phyloP scores from a whole-genome alignment of 2,329 filamentous ascomycete genomes.

The Hypoxylon rubiginosum region DNA sequence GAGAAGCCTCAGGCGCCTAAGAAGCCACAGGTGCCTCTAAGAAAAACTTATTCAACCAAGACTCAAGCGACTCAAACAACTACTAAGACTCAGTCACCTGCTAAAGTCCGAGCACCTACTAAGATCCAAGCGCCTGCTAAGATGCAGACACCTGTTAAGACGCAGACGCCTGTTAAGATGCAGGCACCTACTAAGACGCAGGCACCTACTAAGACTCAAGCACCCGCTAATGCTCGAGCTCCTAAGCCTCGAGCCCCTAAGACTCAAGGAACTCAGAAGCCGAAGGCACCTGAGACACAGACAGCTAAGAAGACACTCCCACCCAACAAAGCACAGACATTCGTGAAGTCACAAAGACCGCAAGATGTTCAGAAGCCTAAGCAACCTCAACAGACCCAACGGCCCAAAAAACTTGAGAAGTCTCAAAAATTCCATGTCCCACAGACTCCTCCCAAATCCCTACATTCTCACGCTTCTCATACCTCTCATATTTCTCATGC shows the following conservation, averaged over 20 bases:
- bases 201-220: slow-evolving; percentile 1
- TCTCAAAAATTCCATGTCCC: background rate
- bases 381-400: background rate
- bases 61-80: background rate
- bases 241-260: background rate
- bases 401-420: slow-evolving; percentile 25
- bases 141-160: background rate
- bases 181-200: slow-evolving; percentile 9
- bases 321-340: background rate
- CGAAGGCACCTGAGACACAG: slow-evolving; percentile 4
- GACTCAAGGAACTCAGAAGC: background rate
- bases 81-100: background rate
- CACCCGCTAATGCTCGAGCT: slow-evolving; percentile 4
- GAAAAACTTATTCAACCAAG: background rate
- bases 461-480: background rate
- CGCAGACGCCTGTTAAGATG: background rate
- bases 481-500: background rate
- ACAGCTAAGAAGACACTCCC: background rate
- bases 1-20: slow-evolving; percentile 17
- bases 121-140: background rate
- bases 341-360: slow-evolving; percentile 13
- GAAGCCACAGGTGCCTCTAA: background rate
- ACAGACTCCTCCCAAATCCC: background rate
- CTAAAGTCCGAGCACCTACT: background rate
- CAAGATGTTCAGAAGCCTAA: background rate